Conservation (phyloP, 441 rosid species). For the Erysimum pusillum region DNA sequence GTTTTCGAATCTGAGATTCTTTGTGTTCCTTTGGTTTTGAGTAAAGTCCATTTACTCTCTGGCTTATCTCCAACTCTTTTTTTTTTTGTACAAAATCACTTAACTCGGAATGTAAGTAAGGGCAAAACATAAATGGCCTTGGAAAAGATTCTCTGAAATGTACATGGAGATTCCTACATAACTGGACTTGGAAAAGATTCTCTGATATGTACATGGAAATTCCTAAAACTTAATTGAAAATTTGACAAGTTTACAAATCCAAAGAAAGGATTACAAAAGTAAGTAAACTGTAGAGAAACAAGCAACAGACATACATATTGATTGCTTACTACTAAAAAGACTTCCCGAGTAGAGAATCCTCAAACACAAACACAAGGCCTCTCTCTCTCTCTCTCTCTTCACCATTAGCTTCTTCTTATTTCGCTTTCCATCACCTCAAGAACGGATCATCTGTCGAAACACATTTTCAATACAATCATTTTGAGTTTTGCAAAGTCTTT, state of each 20-base stretch:
- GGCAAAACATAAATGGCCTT: neutral
- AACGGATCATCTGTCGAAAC: slow-evolving; percentile 36
- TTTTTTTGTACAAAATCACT: neutral
- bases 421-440: slow-evolving; percentile 25
- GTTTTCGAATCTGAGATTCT: slow-evolving; percentile 9
- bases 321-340: slow-evolving; percentile 32
- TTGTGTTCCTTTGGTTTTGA: slow-evolving; percentile 24
- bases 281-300: neutral
- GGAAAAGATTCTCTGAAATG: neutral
- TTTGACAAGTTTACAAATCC: slow-evolving; percentile 20
- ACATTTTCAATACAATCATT: slow-evolving; percentile 16
- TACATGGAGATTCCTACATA: slow-evolving; percentile 19
- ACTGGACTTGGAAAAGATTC: neutral
- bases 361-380: slow-evolving; percentile 27
- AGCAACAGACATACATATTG: slow-evolving; percentile 18
- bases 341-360: slow-evolving; percentile 29
- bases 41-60: slow-evolving; percentile 7
- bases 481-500: slow-evolving; percentile 17
- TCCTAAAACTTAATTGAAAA: slow-evolving; percentile 25
- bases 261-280: slow-evolving; percentile 2
- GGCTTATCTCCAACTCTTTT: neutral
- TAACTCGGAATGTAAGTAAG: neutral
- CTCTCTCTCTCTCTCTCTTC: slow-evolving; percentile 13
- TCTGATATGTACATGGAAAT: slow-evolving; percentile 14
- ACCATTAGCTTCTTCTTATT: slow-evolving; percentile 26